A percentile compares a stretch with the other conserved stretches of the same genome.
Evolutionary conservation across 176 grass and related monocot genomes (phyloP).

Genomic region (Oryza brachyantha): DNA sequence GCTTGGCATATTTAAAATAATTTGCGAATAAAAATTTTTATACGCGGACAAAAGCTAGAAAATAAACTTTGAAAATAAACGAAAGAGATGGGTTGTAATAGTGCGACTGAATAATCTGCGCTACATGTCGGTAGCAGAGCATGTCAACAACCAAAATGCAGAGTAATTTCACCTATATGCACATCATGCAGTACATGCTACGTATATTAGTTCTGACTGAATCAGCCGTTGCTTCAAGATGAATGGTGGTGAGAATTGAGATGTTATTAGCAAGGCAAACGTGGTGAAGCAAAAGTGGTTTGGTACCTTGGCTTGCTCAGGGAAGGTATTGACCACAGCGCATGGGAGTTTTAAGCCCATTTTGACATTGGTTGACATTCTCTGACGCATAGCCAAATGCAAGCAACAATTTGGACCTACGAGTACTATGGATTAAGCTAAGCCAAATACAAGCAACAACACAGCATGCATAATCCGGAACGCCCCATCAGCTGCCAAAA

Average conservation of each 20-base stretch:
- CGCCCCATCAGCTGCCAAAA: not conserved
- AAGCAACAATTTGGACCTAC: constrained; percentile 37
- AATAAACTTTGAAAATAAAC: too few species aligned
- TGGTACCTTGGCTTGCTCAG: constrained; percentile 17
- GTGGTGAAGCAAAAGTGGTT: constrained; percentile 38
- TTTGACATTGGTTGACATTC: constrained; percentile 24
- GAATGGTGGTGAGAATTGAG: too few species aligned
- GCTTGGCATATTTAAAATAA: too few species aligned
- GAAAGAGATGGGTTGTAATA: too few species aligned
- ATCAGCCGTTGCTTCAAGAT: constrained; percentile 11
- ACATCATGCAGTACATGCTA: not conserved
- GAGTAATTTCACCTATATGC: not conserved
- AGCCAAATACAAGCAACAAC: not conserved
- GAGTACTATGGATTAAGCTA: not conserved
- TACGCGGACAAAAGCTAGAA: too few species aligned
- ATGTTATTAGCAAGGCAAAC: not conserved
- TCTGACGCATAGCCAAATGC: constrained; percentile 29
- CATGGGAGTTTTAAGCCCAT: constrained; percentile 12
- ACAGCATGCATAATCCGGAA: not conserved
- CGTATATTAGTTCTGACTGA: not conserved
- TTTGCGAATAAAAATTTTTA: too few species aligned
- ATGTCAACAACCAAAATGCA: not conserved
- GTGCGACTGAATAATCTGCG: not conserved
- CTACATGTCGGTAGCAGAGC: not conserved
- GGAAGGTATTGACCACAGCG: constrained; percentile 33